Percentiles rank a stretch among this genome's conserved stretches.
Evolutionary conservation across 2,329 filamentous ascomycete species (phyloP).

Genomic region (Colletotrichum sp.): DNA sequence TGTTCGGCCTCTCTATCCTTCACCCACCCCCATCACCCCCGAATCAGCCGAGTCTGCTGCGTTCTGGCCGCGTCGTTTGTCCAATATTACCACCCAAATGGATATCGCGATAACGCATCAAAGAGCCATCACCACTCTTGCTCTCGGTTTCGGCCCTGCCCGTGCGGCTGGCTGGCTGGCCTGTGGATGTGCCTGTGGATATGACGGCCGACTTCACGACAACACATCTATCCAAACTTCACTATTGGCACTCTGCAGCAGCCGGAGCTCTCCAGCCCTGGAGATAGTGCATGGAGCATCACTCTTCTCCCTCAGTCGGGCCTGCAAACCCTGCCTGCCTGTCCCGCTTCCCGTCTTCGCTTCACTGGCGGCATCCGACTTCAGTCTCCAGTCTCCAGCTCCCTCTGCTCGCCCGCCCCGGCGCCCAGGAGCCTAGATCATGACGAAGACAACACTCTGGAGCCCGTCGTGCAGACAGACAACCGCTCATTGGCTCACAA

Average conservation of each 20-base stretch:
- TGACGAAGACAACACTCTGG: neutral
- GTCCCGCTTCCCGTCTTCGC: conserved; percentile 2
- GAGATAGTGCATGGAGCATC: neutral
- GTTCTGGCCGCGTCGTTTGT: neutral
- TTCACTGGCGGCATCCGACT: neutral
- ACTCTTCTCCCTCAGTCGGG: neutral
- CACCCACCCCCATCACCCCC: neutral
- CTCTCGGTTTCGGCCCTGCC: neutral
- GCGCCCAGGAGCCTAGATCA: neutral
- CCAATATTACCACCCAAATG: conserved; percentile 1
- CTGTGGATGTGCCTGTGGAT: neutral
- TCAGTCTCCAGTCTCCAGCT: neutral
- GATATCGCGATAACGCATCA: neutral
- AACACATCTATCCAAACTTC: neutral
- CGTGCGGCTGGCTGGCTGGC: neutral
- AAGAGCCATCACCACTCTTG: neutral
- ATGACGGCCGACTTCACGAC: neutral
- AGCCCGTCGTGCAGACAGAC: neutral
- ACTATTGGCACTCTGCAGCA: conserved; percentile 16
- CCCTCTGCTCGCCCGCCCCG: neutral
- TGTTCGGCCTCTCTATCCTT: neutral
- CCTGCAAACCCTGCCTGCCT: neutral
- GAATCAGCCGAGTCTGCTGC: neutral
- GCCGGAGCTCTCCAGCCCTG: conserved; percentile 1
- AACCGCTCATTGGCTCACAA: neutral